phyloP scores from a whole-genome alignment of 1,139 yeast species.

The Arxiozyma telluris region DNA sequence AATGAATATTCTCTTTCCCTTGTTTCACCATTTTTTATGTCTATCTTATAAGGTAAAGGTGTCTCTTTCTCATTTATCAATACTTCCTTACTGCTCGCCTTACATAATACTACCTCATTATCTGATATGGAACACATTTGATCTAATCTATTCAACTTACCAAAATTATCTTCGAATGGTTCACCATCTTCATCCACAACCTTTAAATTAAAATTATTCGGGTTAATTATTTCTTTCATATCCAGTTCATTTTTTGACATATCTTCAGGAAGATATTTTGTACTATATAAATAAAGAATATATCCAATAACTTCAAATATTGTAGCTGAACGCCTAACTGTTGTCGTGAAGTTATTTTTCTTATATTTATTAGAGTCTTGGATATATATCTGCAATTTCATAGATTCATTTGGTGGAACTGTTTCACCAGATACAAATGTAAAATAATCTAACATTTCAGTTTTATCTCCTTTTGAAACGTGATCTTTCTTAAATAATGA shows the following conservation, averaged over 20 bases:
- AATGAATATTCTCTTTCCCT: constrained; percentile 1
- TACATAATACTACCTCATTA: constrained; percentile 55
- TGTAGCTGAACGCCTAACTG: constrained; percentile 39
- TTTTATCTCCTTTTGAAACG: constrained; percentile 30
- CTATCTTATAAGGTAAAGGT: constrained; percentile 45
- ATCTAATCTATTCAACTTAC: constrained; percentile 52
- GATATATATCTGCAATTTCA: constrained; percentile 31
- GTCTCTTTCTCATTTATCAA: constrained; percentile 36
- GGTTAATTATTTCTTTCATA: constrained; percentile 32
- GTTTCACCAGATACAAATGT: constrained; percentile 40
- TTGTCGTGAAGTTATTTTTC: constrained; percentile 28
- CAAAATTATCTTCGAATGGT: constrained; percentile 64
- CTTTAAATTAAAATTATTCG: constrained; percentile 60
- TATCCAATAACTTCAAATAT: constrained; percentile 61
- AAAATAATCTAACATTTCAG: constrained; percentile 47
- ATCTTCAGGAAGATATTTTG: constrained; percentile 17
- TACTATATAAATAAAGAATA: constrained; percentile 35
- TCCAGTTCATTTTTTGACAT: constrained; percentile 16
- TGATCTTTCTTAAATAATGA: constrained; percentile 27
- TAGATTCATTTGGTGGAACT: constrained; percentile 28
- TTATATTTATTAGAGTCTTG: constrained; percentile 27
- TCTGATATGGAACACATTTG: constrained; percentile 52
- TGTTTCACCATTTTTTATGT: constrained; percentile 11
- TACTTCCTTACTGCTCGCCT: constrained; percentile 35
- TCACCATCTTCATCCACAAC: constrained; percentile 76